Evolutionary conservation across 169 alveolate species (phyloP).

Genomic region (Cryptosporidium canis): DNA sequence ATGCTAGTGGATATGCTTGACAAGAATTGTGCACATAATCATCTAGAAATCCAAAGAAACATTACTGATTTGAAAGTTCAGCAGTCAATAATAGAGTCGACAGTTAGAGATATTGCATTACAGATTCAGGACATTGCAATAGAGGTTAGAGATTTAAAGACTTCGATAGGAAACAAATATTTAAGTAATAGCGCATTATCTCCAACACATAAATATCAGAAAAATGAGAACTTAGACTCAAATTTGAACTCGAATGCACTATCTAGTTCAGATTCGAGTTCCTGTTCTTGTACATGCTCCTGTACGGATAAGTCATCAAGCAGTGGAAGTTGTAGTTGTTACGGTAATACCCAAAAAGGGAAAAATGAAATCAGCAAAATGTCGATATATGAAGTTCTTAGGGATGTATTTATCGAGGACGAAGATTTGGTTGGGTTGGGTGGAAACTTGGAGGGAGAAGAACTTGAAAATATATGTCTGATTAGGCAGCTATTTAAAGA

Average conservation of each 20-base stretch:
- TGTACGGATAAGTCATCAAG: conserved; percentile 8
- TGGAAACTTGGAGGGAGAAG: neutral
- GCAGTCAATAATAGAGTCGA: conserved; percentile 52
- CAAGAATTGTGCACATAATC: conserved; percentile 11
- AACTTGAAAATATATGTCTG: conserved; percentile 8
- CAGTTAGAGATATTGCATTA: conserved; percentile 64
- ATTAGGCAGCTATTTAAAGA: conserved; percentile 56
- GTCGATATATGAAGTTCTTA: neutral
- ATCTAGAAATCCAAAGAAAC: conserved; percentile 56
- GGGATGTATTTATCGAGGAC: conserved; percentile 46
- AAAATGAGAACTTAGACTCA: conserved; percentile 1
- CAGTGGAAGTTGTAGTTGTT: neutral
- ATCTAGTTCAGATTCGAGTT: conserved; percentile 15
- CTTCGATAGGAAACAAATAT: neutral
- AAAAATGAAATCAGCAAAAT: neutral
- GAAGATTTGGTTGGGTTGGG: conserved; percentile 25
- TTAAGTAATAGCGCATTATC: neutral
- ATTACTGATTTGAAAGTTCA: conserved; percentile 60
- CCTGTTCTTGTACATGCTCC: conserved; percentile 5
- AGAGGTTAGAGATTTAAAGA: conserved; percentile 34
- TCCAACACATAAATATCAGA: neutral
- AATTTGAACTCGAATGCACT: neutral
- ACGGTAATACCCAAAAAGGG: neutral
- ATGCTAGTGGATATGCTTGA: conserved; percentile 23
- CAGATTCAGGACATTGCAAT: conserved; percentile 30